Evolutionary conservation across 495 filamentous ascomycete genomes (phyloP), one percentile per base, ranked within the genome.

Genomic region (Sporormia fimetaria): DNA sequence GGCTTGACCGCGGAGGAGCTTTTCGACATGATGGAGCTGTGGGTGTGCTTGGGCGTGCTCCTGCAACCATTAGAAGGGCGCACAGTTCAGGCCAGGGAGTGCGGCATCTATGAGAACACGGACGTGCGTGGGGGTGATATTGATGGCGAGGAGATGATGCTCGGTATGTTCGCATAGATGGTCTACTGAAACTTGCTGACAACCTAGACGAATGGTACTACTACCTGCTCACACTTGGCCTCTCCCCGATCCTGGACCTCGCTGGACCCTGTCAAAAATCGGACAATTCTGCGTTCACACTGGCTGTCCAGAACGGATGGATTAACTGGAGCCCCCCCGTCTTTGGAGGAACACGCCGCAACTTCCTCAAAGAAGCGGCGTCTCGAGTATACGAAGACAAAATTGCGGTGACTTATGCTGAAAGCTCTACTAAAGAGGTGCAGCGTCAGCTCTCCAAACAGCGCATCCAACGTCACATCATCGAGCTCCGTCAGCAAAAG

Each of bases 21-120:
- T 8, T 78, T 73, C 39, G 73, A 79, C 52, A 74, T 81, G 67
- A 72, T 63, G 1, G 77, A 81, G 51, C 68, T 81, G 15, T 81
- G 76, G 76, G 76, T 64, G 0, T 79, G 76, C 49, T 56, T 81
- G 18, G 62, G 66, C 20, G 68, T 73, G 6, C 55, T 81, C 14
- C 58, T 80, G 4, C 67, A 73, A 36, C 69, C 69, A 11, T 62
- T 78, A 29, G 71, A 78, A 40, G 74, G 69, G 6, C 68, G 70
- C 43, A 67, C 66, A 24, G 57, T 57, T 22, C 67, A 75, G 42
- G 77, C 76, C 4, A 62, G 73, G 10, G 59, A 64, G 7, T 65
- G 61, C 33, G 76, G 76, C 14, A 58, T 81, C 33, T 81, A 70
- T 40, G 66, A 73, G 31, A 47, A 49, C 22, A 63, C 63, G 10